Conservation (phyloP, 257 asterid species). For the Nemophila menziesii region DNA sequence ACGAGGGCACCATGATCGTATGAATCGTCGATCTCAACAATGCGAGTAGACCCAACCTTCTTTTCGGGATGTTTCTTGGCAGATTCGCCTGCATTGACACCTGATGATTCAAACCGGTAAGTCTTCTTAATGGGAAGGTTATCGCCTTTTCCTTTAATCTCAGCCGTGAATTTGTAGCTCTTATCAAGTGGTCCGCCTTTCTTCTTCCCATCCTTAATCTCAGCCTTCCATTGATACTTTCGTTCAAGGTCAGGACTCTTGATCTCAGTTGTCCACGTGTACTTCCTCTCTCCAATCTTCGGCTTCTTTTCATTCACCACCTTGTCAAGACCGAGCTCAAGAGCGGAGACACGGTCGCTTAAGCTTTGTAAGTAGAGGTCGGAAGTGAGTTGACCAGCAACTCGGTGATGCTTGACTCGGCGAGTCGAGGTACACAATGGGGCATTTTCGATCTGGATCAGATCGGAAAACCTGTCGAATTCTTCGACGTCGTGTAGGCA, state of each 20-base stretch:
- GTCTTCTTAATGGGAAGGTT: slow-evolving; percentile 33
- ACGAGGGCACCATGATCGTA: slow-evolving; percentile 54
- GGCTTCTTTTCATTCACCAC: slow-evolving; percentile 27
- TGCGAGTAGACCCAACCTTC: slow-evolving; percentile 17
- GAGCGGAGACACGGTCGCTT: slow-evolving; percentile 57
- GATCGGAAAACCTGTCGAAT: slow-evolving; percentile 53
- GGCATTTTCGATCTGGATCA: slow-evolving; percentile 56
- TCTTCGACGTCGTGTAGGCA: slow-evolving; percentile 15
- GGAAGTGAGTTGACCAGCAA: slow-evolving; percentile 1
- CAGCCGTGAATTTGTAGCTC: slow-evolving; percentile 54
- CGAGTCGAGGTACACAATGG: slow-evolving; percentile 38
- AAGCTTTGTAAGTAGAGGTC: slow-evolving; percentile 36
- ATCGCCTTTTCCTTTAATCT: slow-evolving; percentile 56
- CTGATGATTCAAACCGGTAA: slow-evolving; percentile 44
- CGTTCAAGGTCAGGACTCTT: slow-evolving; percentile 47
- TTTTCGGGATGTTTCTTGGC: slow-evolving; percentile 26
- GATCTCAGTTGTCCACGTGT: slow-evolving; percentile 83
- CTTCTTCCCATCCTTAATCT: slow-evolving; percentile 52
- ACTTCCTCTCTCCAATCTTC: slow-evolving; percentile 49
- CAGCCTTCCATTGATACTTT: slow-evolving; percentile 66
- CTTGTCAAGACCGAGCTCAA: slow-evolving; percentile 43
- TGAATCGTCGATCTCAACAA: slow-evolving; percentile 61
- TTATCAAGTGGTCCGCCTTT: slow-evolving; percentile 26
- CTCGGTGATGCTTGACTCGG: slow-evolving; percentile 32
- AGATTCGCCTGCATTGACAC: slow-evolving; percentile 19